Evolutionary conservation across 176 grass and related monocot species (phyloP).

Genomic region (Zizania latifolia): DNA sequence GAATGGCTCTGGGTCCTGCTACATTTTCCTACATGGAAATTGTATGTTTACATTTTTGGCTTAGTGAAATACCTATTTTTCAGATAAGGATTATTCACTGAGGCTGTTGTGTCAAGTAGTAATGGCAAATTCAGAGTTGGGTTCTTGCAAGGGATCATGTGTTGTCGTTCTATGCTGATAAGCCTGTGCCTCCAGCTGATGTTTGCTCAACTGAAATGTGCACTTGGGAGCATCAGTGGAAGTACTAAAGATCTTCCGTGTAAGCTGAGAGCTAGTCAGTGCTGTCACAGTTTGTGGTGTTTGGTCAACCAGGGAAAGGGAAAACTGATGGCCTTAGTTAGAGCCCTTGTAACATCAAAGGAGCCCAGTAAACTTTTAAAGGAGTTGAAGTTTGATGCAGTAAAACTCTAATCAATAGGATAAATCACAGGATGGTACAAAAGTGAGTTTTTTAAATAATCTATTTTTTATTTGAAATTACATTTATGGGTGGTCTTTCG

Average conservation of each 20-base stretch:
- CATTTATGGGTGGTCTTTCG: too few relatives aligned
- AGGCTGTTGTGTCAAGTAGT: not conserved
- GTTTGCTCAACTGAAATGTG: not conserved
- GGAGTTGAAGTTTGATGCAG: not conserved
- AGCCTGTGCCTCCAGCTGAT: not conserved
- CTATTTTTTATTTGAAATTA: too few relatives aligned
- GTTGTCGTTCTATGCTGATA: not conserved
- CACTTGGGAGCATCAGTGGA: not conserved
- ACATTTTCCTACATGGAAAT: not conserved
- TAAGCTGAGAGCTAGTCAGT: not conserved
- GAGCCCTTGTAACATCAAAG: not conserved
- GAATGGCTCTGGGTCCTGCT: slow-evolving; percentile 13
- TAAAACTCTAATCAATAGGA: not conserved
- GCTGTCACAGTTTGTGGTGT: not conserved
- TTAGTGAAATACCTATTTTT: not conserved
- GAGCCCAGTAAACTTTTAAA: not conserved
- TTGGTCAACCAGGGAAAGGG: not conserved
- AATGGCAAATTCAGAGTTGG: not conserved
- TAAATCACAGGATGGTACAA: not conserved
- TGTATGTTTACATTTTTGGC: not conserved
- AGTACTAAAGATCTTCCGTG: slow-evolving; percentile 1
- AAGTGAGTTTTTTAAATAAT: too few relatives aligned
- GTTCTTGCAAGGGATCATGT: not conserved
- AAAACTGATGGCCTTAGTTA: not conserved
- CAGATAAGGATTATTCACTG: not conserved